These are phyloP conservation scores for Cordyceps javanica DNA, from an alignment of 2,329 filamentous ascomycete genomes.

Conservation along the genomic window DNA sequence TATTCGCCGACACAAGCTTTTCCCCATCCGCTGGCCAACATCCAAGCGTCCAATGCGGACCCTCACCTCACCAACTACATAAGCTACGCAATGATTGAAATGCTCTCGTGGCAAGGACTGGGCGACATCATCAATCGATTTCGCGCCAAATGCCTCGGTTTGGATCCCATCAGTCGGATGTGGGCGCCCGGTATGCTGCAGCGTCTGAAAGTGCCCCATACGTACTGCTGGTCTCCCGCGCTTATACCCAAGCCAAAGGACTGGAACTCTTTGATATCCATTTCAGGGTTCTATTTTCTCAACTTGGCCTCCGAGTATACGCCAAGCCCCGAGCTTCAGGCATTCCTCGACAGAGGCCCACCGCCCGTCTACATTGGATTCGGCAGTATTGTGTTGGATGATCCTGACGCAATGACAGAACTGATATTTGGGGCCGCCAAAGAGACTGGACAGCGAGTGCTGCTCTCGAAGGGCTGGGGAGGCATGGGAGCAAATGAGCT, in stretches of 20 bases:
- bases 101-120: too few species aligned
- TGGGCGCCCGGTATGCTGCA: slow-evolving; percentile 77
- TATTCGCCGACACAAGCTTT: not conserved
- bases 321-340: slow-evolving; percentile 45
- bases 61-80: too few species aligned
- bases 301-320: slow-evolving; percentile 51
- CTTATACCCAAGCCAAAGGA: slow-evolving; percentile 71
- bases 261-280: too few species aligned
- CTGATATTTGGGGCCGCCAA: slow-evolving; percentile 55
- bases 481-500: slow-evolving; percentile 49
- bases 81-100: too few species aligned
- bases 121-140: too few species aligned
- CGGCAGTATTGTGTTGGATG: slow-evolving; percentile 18
- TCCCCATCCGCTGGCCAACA: not conserved
- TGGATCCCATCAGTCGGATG: too few species aligned
- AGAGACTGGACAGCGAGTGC: slow-evolving; percentile 49
- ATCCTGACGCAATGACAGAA: slow-evolving; percentile 50
- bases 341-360: slow-evolving; percentile 50
- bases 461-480: slow-evolving; percentile 63
- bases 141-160: too few species aligned
- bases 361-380: slow-evolving; percentile 33
- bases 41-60: too few species aligned
- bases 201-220: slow-evolving; percentile 72
- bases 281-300: too few species aligned
- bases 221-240: slow-evolving; percentile 85